Conservation (phyloP, 179 eudicot species). For the Beta corolliflora region DNA sequence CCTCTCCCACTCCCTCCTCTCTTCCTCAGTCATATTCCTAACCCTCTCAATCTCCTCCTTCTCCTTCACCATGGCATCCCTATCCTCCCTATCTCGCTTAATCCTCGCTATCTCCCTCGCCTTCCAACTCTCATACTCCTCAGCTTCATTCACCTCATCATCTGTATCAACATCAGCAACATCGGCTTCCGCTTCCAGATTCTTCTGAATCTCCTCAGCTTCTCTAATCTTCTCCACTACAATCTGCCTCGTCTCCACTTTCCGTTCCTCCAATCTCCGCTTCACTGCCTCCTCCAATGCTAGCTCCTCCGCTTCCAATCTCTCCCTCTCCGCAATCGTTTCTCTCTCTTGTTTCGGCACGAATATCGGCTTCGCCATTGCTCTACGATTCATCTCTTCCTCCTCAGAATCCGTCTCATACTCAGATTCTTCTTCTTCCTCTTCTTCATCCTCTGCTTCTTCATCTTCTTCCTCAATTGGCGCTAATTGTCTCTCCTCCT, state of each 20-base stretch:
- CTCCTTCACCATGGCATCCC: conserved; percentile 85
- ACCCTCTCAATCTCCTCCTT: conserved; percentile 93
- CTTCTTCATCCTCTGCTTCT: conserved; percentile 38
- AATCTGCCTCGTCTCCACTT: conserved; percentile 67
- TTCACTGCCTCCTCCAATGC: conserved; percentile 74
- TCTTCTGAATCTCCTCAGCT: conserved; percentile 67
- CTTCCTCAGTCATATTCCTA: conserved; percentile 87
- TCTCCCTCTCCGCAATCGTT: conserved; percentile 83
- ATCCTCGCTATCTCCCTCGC: conserved; percentile 86
- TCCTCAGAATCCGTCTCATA: conserved; percentile 93
- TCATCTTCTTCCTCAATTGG: conserved; percentile 71
- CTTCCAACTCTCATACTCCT: conserved; percentile 94
- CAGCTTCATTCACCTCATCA: conserved; percentile 86
- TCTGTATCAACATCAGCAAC: conserved; percentile 80
- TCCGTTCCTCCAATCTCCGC: conserved; percentile 64
- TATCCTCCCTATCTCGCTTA: conserved; percentile 85
- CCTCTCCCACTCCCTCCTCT: conserved; percentile 86
- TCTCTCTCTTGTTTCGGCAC: conserved; percentile 93
- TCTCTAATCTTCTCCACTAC: conserved; percentile 84
- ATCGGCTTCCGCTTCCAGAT: conserved; percentile 61
- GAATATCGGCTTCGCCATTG: conserved; percentile 82
- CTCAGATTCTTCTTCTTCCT: conserved; percentile 63
- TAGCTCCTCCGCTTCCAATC: conserved; percentile 70
- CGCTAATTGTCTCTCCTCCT: conserved; percentile 62
- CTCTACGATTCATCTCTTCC: conserved; percentile 52